Evolutionary conservation across 2,329 filamentous ascomycete species (phyloP).

Genomic region (Colletotrichum sp.): DNA sequence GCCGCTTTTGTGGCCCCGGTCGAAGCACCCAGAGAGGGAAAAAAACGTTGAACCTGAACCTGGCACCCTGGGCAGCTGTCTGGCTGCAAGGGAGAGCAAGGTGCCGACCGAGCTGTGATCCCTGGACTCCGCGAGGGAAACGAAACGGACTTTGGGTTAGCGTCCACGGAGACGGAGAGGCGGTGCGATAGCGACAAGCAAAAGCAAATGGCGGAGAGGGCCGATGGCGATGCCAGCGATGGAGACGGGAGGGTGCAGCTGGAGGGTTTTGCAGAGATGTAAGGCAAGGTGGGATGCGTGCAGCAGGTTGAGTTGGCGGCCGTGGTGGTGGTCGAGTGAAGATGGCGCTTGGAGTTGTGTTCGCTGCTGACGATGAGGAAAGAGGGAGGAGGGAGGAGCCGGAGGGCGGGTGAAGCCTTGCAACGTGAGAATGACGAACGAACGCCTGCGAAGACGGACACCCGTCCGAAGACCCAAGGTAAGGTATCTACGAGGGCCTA

Average conservation of each 20-base stretch:
- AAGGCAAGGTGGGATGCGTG: not conserved
- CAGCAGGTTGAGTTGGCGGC: not conserved
- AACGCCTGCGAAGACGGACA: not conserved
- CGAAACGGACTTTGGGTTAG: conserved; percentile 10
- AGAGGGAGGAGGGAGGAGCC: not conserved
- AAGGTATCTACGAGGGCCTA: not conserved
- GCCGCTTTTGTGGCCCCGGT: not conserved
- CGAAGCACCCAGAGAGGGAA: not conserved
- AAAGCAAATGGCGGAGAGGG: not conserved
- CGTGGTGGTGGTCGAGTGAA: not conserved
- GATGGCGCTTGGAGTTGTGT: not conserved
- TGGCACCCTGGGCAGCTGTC: not conserved
- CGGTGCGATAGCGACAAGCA: not conserved
- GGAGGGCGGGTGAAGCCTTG: not conserved
- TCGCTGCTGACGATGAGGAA: not conserved
- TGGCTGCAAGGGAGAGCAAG: not conserved
- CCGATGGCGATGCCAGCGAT: not conserved
- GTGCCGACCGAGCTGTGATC: not conserved
- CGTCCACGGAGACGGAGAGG: not conserved
- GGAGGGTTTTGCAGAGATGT: not conserved
- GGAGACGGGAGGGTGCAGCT: not conserved
- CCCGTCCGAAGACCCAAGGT: not conserved
- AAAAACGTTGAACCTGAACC: not conserved
- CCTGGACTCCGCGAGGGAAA: conserved; percentile 1
- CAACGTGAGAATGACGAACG: not conserved